Conservation (phyloP, 2,329 filamentous ascomycete species). For the Alternaria infectoria region DNA sequence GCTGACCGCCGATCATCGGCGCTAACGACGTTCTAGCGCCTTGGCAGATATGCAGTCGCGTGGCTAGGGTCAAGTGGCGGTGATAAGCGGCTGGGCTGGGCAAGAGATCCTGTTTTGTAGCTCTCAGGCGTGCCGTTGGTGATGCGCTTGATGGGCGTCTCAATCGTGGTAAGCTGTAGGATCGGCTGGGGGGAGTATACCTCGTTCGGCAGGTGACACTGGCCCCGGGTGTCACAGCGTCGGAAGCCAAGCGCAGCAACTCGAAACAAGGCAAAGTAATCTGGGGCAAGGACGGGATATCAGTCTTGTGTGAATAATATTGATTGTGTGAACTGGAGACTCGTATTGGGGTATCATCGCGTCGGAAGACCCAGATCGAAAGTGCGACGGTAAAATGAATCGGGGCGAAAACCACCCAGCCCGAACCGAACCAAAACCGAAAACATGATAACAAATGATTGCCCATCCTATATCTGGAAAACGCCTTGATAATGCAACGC, state of each 20-base stretch:
- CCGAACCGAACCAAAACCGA: not conserved
- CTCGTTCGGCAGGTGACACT: not conserved
- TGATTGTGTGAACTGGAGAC: slow-evolving; percentile 8
- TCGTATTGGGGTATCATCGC: slow-evolving; percentile 32
- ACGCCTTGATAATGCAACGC: slow-evolving; percentile 36
- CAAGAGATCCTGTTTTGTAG: not conserved
- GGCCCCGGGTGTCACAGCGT: not conserved
- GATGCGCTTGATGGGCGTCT: not conserved
- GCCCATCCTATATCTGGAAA: slow-evolving; percentile 4
- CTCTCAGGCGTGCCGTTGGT: not conserved
- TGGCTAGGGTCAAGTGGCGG: not conserved
- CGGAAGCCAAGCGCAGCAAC: not conserved
- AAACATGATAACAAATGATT: not conserved
- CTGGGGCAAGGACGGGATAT: not conserved
- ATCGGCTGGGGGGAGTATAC: not conserved
- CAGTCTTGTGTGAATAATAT: not conserved
- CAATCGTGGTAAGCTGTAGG: not conserved
- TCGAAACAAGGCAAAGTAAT: not conserved
- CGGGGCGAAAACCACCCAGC: not conserved
- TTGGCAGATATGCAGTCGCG: not conserved
- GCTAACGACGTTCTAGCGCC: not conserved
- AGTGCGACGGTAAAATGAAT: slow-evolving; percentile 4
- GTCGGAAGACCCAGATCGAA: slow-evolving; percentile 24
- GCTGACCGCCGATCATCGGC: not conserved
- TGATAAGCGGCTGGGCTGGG: not conserved